phyloP scores from a whole-genome alignment of 495 filamentous ascomycete genomes.

The Aspergillus sparsus region DNA sequence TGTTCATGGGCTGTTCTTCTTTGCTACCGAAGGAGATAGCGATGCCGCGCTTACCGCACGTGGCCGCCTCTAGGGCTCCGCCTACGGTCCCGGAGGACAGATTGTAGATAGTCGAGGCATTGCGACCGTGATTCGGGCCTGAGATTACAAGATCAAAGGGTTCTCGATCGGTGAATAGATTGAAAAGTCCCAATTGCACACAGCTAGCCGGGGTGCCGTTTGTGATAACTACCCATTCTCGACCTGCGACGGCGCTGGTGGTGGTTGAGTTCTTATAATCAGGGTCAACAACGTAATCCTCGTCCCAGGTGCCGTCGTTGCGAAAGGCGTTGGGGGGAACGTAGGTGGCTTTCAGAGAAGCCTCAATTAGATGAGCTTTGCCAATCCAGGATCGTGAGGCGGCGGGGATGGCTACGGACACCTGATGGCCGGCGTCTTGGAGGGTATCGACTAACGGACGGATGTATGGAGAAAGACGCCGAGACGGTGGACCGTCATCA shows the following conservation, averaged over 20 bases:
- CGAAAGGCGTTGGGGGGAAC: slow-evolving; percentile 66
- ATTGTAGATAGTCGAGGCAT: slow-evolving; percentile 89
- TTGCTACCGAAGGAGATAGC: slow-evolving; percentile 82
- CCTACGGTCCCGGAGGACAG: slow-evolving; percentile 87
- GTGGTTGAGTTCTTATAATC: slow-evolving; percentile 33
- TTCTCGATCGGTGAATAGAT: slow-evolving; percentile 74
- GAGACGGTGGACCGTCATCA: slow-evolving; percentile 92
- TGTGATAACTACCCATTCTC: slow-evolving; percentile 76
- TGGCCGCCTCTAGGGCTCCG: slow-evolving; percentile 87
- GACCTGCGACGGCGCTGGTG: not conserved
- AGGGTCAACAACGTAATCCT: slow-evolving; percentile 34
- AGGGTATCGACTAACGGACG: slow-evolving; percentile 79
- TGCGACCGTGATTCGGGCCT: slow-evolving; percentile 93
- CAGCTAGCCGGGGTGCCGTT: slow-evolving; percentile 87
- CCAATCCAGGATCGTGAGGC: slow-evolving; percentile 95
- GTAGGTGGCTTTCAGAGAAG: slow-evolving; percentile 77
- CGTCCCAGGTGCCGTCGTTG: slow-evolving; percentile 52
- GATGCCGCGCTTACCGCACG: slow-evolving; percentile 72
- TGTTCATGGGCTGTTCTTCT: slow-evolving; percentile 65
- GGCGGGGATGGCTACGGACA: slow-evolving; percentile 91
- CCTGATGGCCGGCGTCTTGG: slow-evolving; percentile 72
- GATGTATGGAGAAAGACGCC: slow-evolving; percentile 85
- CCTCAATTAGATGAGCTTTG: slow-evolving; percentile 92
- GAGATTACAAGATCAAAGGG: slow-evolving; percentile 83
- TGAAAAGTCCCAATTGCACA: slow-evolving; percentile 85